A percentile compares a stretch with the other conserved stretches of the same genome.
Evolutionary conservation across 2,329 filamentous ascomycete genomes (phyloP).

Genomic region (Penicillium sp.): DNA sequence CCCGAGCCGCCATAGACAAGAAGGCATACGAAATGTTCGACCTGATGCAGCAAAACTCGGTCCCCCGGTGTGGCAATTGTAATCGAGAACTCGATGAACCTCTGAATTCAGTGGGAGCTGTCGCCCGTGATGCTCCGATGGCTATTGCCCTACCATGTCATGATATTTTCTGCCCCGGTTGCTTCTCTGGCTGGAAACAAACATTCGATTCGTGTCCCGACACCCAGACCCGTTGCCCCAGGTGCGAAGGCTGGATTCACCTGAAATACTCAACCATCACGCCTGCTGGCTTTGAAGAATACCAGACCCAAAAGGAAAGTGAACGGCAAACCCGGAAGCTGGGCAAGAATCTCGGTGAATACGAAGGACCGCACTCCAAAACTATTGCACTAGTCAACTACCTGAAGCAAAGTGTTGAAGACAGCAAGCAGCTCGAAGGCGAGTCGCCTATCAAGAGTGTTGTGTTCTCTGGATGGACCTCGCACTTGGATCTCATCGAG

Average conservation of each 20-base stretch:
- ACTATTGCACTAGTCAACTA: constrained; percentile 77
- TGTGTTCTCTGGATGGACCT: constrained; percentile 94
- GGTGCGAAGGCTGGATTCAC: constrained; percentile 65
- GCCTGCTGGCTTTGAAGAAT: constrained; percentile 52
- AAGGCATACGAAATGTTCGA: constrained; percentile 84
- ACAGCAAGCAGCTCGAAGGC: constrained; percentile 52
- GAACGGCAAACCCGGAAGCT: constrained; percentile 53
- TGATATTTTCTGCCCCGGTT: constrained; percentile 76
- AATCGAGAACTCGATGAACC: constrained; percentile 58
- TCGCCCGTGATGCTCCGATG: constrained; percentile 53
- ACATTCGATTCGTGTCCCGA: constrained; percentile 49
- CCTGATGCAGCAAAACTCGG: constrained; percentile 77
- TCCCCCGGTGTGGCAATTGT: constrained; percentile 71
- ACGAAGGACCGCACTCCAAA: constrained; percentile 87
- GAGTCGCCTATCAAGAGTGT: constrained; percentile 86
- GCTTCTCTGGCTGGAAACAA: constrained; percentile 61
- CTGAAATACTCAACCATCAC: constrained; percentile 68
- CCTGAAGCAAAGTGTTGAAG: constrained; percentile 62
- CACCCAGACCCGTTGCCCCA: constrained; percentile 59
- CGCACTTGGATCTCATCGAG: constrained; percentile 88
- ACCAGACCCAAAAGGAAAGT: constrained; percentile 54
- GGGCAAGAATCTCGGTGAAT: constrained; percentile 63
- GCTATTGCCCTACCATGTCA: constrained; percentile 80
- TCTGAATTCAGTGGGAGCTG: constrained; percentile 55
- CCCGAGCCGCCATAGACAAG: constrained; percentile 59